Evolutionary conservation across 768 basidiomycete species (phyloP).

Genomic region (Termitomyces sp.): DNA sequence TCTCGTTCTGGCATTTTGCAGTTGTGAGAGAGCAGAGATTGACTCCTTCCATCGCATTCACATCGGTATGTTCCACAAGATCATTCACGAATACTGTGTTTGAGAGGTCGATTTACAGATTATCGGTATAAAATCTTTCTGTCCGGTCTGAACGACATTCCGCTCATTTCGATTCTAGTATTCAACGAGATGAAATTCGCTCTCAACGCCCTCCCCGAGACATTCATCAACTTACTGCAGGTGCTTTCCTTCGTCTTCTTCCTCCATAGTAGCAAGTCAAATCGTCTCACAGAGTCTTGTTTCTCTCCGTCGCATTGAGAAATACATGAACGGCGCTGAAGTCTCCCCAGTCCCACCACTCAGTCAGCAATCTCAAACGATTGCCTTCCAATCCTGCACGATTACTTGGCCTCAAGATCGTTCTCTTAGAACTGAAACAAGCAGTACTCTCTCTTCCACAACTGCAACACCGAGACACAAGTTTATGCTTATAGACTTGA

Average conservation of each 20-base stretch:
- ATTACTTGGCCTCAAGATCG: constrained; percentile 89
- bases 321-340: constrained; percentile 75
- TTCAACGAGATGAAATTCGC: constrained; percentile 88
- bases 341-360: constrained; percentile 58
- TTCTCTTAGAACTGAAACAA: constrained; percentile 19
- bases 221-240: constrained; percentile 86
- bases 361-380: constrained; percentile 46
- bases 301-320: constrained; percentile 86
- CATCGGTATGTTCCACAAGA: constrained; percentile 36
- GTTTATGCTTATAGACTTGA: constrained; percentile 77
- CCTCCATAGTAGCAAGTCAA: neutral
- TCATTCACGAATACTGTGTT: neutral
- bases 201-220: constrained; percentile 84
- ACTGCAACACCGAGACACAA: constrained; percentile 71
- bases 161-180: constrained; percentile 34
- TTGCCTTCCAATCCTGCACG: constrained; percentile 80
- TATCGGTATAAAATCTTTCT: constrained; percentile 26
- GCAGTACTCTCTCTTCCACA: constrained; percentile 42
- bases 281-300: constrained; percentile 53
- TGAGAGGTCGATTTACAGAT: constrained; percentile 22
- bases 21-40: constrained; percentile 62
- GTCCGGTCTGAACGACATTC: neutral
- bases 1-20: constrained; percentile 68
- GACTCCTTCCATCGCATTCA: constrained; percentile 85
- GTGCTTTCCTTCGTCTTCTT: constrained; percentile 21